Evolutionary conservation across 306 rosid species (phyloP), one percentile per base, ranked within the genome.

Genomic region (Astragalus glycyphyllos): DNA sequence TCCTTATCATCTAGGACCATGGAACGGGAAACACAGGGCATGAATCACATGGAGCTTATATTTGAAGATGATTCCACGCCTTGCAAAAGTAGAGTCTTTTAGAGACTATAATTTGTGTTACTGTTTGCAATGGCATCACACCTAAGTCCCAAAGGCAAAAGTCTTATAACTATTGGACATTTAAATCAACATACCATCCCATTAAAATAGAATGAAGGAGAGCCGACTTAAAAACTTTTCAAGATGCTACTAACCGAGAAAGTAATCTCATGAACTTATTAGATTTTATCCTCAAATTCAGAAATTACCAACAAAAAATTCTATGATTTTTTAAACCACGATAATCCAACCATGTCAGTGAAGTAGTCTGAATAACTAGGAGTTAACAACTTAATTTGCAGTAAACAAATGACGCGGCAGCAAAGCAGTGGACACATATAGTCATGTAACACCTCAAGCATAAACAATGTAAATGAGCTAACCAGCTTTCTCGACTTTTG

Each of bases 401-500:
- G 35, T 58, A 71, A 15, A 23, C 1, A 57, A 23, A 65, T 63
- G 26, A 64, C 14, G 38, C 60, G 42, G 73, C 51, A 71, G 34
- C 12, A 69, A 38, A 5, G 68, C 23, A 23, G 58, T 45, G 55
- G 17, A 55, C 20, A 44, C 71, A 41, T n/a, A 53, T 2, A 65
- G 58, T 62, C 71, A 47, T n/a, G 47, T 2, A 65, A 64, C 66
- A 40, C n/a, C 55, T 5, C 64, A 53, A 71, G 46, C 26, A 72
- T 16, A 72, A 58, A 53, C 14, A 66, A 50, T 41, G 58, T 44
- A 58, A 76, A 79, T 47, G 65, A 60, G 44, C 96, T 84, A 72
- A 95, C 99, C 99, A 95, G 84, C 99, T 95, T 81, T 95, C 99
- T 81, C 99, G 86, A 81, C 97, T 95, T 81, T 95, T 95, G 23